phyloP scores from a whole-genome alignment of 306 rosid species.

The Phaseolus lunatus region DNA sequence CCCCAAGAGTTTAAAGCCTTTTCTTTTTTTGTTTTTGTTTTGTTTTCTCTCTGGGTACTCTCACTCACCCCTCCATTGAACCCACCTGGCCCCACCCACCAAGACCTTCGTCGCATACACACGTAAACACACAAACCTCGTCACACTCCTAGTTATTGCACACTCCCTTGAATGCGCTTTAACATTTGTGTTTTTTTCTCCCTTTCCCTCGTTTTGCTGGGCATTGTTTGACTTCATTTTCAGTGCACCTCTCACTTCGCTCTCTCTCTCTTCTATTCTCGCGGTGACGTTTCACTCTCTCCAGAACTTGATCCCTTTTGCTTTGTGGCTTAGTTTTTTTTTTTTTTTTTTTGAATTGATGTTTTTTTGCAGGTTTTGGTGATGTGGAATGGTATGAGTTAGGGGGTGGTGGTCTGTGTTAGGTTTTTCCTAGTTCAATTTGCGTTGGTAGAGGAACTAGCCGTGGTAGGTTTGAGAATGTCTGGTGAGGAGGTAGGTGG shows the following conservation, averaged over 20 bases:
- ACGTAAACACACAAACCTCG: not conserved
- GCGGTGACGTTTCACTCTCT: not conserved
- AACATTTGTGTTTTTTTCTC: not conserved
- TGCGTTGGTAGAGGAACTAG: slow-evolving; percentile 42
- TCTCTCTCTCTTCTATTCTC: not conserved
- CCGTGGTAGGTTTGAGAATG: slow-evolving; percentile 45
- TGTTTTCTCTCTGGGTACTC: not conserved
- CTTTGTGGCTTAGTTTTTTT: not conserved
- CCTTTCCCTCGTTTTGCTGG: not conserved
- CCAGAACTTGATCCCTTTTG: slow-evolving; percentile 34
- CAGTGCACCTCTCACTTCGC: slow-evolving; percentile 19
- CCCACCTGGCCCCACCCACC: slow-evolving; percentile 11
- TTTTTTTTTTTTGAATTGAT: not conserved
- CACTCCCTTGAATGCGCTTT: slow-evolving; percentile 29
- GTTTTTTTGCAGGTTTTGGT: slow-evolving; percentile 29
- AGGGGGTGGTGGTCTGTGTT: slow-evolving; percentile 2
- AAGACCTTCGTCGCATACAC: not conserved
- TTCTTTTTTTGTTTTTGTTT: not conserved
- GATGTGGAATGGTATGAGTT: slow-evolving; percentile 41
- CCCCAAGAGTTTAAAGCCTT: not conserved
- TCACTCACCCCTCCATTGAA: slow-evolving; percentile 40
- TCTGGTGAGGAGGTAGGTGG: slow-evolving; percentile 43
- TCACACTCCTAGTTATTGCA: not conserved
- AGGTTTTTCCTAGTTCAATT: slow-evolving; percentile 43
- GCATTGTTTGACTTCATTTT: slow-evolving; percentile 55